Evolutionary conservation across 163 green algal genomes (phyloP).

Genomic region (Chloromonas sp.): DNA sequence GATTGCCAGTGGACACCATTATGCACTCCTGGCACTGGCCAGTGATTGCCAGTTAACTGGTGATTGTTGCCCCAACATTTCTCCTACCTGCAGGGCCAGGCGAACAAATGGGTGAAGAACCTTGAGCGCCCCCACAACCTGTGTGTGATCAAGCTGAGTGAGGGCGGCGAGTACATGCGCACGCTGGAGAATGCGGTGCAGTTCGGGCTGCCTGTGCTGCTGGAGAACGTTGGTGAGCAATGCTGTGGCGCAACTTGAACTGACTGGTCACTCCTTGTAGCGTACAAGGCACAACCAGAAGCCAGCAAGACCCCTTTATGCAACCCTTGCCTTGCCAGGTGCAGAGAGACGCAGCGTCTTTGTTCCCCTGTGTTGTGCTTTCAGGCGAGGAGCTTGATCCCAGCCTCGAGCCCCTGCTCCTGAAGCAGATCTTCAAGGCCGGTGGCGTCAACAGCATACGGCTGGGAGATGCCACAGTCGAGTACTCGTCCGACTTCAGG

Average conservation of each 20-base stretch:
- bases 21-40: too few species aligned
- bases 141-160: conserved; percentile 60
- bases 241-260: not conserved
- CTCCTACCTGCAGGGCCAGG: conserved; percentile 44
- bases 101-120: conserved; percentile 77
- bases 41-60: too few species aligned
- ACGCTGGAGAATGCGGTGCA: conserved; percentile 70
- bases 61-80: not conserved
- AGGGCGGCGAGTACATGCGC: conserved; percentile 61
- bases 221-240: conserved; percentile 59
- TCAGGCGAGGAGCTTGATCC: conserved; percentile 59
- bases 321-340: not conserved
- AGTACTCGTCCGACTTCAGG: conserved; percentile 68
- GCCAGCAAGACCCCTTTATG: too few species aligned
- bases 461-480: conserved; percentile 66
- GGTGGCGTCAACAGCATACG: conserved; percentile 64
- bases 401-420: conserved; percentile 60
- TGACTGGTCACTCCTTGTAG: not conserved
- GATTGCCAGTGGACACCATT: too few species aligned
- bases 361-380: not conserved
- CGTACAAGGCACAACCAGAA: not conserved
- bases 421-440: conserved; percentile 68
- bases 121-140: conserved; percentile 53
- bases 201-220: conserved; percentile 71
- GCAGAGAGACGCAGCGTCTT: not conserved